phyloP scores from a whole-genome alignment of 2,329 filamentous ascomycete species.

The Didymella segeticola region DNA sequence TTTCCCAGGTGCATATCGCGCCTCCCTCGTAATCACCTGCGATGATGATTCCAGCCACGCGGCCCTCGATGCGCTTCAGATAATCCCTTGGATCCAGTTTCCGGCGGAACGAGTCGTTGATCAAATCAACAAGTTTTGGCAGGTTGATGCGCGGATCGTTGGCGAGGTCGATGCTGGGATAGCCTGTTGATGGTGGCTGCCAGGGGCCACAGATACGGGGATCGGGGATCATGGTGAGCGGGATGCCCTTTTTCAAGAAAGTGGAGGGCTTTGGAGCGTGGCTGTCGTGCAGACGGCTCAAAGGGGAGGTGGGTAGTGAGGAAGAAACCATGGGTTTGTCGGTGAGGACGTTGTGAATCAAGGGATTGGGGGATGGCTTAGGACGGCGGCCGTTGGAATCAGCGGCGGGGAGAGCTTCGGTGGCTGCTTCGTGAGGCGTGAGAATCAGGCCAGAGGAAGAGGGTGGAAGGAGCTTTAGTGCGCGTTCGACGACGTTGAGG shows the following conservation, averaged over 20 bases:
- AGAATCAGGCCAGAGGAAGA: slow-evolving; percentile 89
- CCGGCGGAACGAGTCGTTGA: slow-evolving; percentile 90
- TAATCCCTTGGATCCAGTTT: slow-evolving; percentile 86
- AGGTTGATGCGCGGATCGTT: slow-evolving; percentile 81
- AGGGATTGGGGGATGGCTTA: slow-evolving; percentile 74
- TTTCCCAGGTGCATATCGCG: slow-evolving; percentile 94
- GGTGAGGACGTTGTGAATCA: slow-evolving; percentile 95
- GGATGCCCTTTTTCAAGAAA: slow-evolving; percentile 89
- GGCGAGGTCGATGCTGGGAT: slow-evolving; percentile 71
- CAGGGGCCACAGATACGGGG: slow-evolving; percentile 67
- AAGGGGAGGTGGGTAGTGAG: slow-evolving; percentile 71
- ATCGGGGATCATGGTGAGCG: slow-evolving; percentile 81
- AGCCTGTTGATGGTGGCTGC: slow-evolving; percentile 68
- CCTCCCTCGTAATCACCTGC: slow-evolving; percentile 97
- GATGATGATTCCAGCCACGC: slow-evolving; percentile 89
- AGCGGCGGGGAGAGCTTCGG: slow-evolving; percentile 48
- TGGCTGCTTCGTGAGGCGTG: slow-evolving; percentile 82
- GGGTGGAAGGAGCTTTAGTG: slow-evolving; percentile 78
- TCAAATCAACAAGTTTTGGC: slow-evolving; percentile 80
- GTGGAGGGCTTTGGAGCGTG: slow-evolving; percentile 67
- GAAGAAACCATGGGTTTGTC: slow-evolving; percentile 94
- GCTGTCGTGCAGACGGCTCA: slow-evolving; percentile 36
- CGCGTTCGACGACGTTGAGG: slow-evolving; percentile 72
- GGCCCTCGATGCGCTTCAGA: slow-evolving; percentile 77
- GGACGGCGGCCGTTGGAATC: slow-evolving; percentile 54